Percentiles rank a stretch among this genome's conserved stretches.
Conservation (phyloP, 331 rosid genomes). For the Phaseolus coccineus region DNA sequence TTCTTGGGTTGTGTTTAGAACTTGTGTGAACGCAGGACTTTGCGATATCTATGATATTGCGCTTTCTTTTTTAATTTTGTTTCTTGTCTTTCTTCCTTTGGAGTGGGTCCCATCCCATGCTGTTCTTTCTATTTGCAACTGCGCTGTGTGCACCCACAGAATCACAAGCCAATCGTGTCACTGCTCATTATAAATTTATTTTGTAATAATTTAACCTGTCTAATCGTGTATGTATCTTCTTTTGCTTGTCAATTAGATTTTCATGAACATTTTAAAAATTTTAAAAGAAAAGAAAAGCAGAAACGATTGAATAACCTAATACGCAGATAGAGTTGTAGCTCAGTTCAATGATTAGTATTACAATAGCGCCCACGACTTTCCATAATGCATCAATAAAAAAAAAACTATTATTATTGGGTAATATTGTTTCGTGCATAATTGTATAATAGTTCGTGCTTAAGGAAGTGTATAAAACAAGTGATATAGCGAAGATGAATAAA, state of each 20-base stretch:
- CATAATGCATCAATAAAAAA: not conserved
- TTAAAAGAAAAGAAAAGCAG: not conserved
- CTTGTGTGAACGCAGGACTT: constrained; percentile 43
- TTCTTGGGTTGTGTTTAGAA: constrained; percentile 26
- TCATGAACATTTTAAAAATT: too few relatives aligned
- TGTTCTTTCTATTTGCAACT: not conserved
- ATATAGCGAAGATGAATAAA: not conserved
- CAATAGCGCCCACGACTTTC: not conserved
- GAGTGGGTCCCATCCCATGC: constrained; percentile 8
- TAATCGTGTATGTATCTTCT: not conserved
- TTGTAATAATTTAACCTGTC: not conserved
- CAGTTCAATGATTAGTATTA: not conserved
- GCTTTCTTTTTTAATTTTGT: not conserved
- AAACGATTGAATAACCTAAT: not conserved
- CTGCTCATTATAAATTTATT: not conserved
- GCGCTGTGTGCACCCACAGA: not conserved
- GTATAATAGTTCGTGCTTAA: not conserved
- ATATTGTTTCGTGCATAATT: not conserved
- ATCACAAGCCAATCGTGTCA: not conserved
- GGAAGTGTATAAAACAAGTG: not conserved
- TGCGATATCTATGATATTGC: not conserved
- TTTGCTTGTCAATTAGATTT: too few relatives aligned
- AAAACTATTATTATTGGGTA: not conserved
- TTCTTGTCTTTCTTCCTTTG: constrained; percentile 3
- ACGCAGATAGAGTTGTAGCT: not conserved